phyloP scores from a whole-genome alignment of 768 basidiomycete genomes.

The Rhodotorula diobovata region DNA sequence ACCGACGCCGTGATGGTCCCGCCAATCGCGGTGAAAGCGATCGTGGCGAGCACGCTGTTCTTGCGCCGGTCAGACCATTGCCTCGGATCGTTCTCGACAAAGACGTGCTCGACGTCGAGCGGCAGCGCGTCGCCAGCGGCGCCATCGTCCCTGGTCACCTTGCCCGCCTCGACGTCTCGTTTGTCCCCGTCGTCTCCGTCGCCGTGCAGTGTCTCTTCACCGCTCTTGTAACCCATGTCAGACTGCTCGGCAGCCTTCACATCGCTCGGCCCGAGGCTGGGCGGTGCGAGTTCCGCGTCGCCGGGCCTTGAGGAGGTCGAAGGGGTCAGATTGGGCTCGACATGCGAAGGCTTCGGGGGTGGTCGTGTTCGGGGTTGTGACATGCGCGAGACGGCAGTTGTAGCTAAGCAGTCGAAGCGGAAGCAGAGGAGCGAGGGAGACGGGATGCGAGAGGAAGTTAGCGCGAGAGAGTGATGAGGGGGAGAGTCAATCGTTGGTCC shows the following conservation, averaged over 20 bases:
- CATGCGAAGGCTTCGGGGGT: no score
- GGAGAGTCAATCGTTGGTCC: no score
- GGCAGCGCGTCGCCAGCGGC: no score
- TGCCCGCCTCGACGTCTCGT: not conserved
- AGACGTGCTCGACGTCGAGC: conserved; percentile 33
- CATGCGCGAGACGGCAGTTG: no score
- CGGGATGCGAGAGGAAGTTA: no score
- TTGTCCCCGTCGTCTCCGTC: not conserved
- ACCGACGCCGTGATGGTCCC: conserved; percentile 31
- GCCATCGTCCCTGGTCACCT: no score
- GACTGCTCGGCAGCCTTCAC: not conserved
- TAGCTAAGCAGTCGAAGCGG: no score
- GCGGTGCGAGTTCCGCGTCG: not conserved
- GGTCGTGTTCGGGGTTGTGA: no score
- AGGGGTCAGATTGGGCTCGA: not conserved
- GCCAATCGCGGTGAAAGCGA: conserved; percentile 24
- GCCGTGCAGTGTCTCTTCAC: not conserved
- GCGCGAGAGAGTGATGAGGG: no score
- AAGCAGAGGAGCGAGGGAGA: no score
- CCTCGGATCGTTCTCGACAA: conserved; percentile 40
- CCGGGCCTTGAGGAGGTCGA: not conserved
- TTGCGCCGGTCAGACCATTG: conserved; percentile 24
- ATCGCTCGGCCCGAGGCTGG: not conserved
- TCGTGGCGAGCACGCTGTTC: conserved; percentile 5
- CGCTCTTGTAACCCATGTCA: no score